A percentile compares a stretch with the other conserved stretches of the same genome.
These are phyloP conservation scores for Globisporangium uncinulatum DNA, from an alignment of 352 stramenopile genomes.

Conservation along the genomic window DNA sequence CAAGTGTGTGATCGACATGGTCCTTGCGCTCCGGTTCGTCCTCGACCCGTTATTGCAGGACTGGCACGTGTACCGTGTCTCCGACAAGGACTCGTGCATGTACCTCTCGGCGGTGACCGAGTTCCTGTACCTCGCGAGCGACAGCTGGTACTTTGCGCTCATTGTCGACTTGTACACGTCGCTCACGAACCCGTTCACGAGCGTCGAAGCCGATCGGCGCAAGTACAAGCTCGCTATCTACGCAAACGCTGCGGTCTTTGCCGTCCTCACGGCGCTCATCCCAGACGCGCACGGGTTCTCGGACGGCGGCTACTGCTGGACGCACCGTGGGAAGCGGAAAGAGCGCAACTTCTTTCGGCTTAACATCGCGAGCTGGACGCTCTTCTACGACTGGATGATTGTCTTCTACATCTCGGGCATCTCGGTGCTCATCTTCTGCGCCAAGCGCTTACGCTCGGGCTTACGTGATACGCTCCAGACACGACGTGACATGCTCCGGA, in stretches of 20 bases:
- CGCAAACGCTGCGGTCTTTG: conserved; percentile 27
- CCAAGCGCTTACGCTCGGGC: conserved; percentile 61
- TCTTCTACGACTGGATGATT: conserved; percentile 87
- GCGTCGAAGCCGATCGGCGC: conserved; percentile 53
- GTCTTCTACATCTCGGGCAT: conserved; percentile 77
- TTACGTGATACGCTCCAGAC: conserved; percentile 71
- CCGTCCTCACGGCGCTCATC: conserved; percentile 31
- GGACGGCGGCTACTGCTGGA: conserved; percentile 81
- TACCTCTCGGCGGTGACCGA: conserved; percentile 70
- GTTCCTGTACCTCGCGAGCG: conserved; percentile 72
- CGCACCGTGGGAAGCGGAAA: conserved; percentile 33
- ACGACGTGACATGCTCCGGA: conserved; percentile 71
- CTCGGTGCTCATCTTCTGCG: conserved; percentile 51
- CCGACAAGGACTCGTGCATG: conserved; percentile 28
- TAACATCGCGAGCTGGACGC: conserved; percentile 65
- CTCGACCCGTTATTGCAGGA: conserved; percentile 58
- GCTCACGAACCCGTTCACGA: conserved; percentile 84
- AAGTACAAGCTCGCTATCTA: conserved; percentile 67
- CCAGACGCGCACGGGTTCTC: conserved; percentile 43
- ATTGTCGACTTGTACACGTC: conserved; percentile 71
- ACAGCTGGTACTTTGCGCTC: conserved; percentile 81
- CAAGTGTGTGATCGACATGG: conserved; percentile 74
- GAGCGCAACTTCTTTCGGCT: conserved; percentile 65
- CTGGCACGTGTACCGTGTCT: conserved; percentile 34
- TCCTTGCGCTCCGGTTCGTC: conserved; percentile 64